phyloP scores from a whole-genome alignment of 2,329 filamentous ascomycete species.

The Sarocladium kiliense region DNA sequence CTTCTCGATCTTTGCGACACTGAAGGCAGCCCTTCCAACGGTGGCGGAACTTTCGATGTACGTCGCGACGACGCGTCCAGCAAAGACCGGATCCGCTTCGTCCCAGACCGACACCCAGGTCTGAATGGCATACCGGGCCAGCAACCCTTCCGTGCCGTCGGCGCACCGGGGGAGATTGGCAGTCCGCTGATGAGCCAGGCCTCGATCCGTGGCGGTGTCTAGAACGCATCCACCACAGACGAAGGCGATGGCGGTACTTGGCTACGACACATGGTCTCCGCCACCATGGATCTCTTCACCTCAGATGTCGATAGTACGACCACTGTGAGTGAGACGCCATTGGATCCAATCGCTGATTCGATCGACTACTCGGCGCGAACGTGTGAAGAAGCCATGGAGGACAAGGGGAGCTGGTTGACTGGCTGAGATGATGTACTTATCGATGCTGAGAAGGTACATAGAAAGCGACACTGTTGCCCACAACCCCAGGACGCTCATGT shows the following conservation, averaged over 20 bases:
- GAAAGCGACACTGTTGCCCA: too few species aligned
- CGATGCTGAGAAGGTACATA: neutral
- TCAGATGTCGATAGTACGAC: too few species aligned
- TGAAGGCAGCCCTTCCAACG: constrained; percentile 79
- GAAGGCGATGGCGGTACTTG: neutral
- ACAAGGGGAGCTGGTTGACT: constrained; percentile 2
- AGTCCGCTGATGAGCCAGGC: constrained; percentile 53
- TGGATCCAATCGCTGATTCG: neutral
- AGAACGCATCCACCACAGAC: neutral
- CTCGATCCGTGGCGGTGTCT: constrained; percentile 24
- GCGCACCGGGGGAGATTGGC: constrained; percentile 63
- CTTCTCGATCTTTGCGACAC: constrained; percentile 85
- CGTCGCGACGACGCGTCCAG: constrained; percentile 40
- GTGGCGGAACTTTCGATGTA: constrained; percentile 81
- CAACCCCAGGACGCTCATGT: too few species aligned
- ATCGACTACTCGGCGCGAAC: neutral
- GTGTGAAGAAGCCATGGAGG: neutral
- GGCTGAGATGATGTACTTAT: neutral
- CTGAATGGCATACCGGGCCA: neutral
- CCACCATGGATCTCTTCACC: too few species aligned
- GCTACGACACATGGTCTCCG: neutral
- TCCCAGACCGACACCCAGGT: constrained; percentile 40
- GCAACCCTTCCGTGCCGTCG: constrained; percentile 33
- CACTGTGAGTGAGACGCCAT: neutral
- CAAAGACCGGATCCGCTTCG: constrained; percentile 47